Evolutionary conservation across 2,329 filamentous ascomycete genomes (phyloP).

Genomic region (Calonectria naviculata): DNA sequence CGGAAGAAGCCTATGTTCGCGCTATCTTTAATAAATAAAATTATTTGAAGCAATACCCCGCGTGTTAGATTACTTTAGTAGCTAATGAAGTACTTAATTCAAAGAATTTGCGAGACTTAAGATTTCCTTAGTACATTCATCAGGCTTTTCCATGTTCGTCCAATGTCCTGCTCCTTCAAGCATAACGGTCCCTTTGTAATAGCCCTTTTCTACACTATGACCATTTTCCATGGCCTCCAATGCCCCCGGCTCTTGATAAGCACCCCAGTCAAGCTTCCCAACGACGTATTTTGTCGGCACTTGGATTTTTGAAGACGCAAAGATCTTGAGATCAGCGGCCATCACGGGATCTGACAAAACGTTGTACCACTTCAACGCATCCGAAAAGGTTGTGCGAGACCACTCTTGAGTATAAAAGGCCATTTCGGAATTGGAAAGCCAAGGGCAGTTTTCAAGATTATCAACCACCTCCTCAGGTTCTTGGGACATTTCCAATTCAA

Average conservation of each 20-base stretch:
- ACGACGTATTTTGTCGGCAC: background rate
- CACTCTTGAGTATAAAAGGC: background rate
- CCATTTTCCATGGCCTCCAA: background rate
- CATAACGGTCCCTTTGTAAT: background rate
- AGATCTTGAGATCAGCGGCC: background rate
- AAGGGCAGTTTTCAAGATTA: background rate
- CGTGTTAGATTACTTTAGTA: background rate
- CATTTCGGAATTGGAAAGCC: background rate
- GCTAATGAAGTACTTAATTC: background rate
- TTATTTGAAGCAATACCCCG: no score
- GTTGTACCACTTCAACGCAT: background rate
- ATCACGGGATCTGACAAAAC: background rate
- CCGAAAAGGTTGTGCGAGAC: background rate
- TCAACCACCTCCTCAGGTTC: background rate
- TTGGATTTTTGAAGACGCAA: background rate
- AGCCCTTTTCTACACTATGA: background rate
- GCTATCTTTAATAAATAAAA: no score
- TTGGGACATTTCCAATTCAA: background rate
- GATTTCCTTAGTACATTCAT: background rate
- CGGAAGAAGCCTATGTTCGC: no score
- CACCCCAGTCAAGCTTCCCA: background rate
- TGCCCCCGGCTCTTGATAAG: background rate
- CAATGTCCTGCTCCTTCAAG: background rate
- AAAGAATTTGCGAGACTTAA: background rate
- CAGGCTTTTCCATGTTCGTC: background rate